phyloP scores from a whole-genome alignment of 345 rosid species.

The Dimocarpus longan region DNA sequence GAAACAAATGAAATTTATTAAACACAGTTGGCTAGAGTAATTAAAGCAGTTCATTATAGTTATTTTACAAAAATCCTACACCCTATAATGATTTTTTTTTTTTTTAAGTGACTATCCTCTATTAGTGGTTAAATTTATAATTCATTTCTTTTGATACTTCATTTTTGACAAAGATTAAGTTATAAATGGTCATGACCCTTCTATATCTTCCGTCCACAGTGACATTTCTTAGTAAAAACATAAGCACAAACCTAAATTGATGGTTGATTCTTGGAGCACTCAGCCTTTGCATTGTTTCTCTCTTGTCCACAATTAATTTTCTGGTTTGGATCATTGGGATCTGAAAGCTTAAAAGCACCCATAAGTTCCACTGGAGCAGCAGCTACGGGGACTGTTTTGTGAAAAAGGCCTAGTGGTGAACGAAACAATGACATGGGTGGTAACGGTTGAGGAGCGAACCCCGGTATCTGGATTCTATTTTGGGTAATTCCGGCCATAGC shows the following conservation, averaged over 20 bases:
- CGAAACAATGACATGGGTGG: slow-evolving; percentile 25
- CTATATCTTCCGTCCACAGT: not conserved
- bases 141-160: no score
- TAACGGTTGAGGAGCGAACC: slow-evolving; percentile 28
- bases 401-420: slow-evolving; percentile 27
- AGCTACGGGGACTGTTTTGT: slow-evolving; percentile 17
- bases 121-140: no score
- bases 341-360: slow-evolving; percentile 19
- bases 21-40: not conserved
- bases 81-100: no score
- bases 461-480: slow-evolving; percentile 27
- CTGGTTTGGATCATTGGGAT: slow-evolving; percentile 22
- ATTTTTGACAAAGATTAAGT: no score
- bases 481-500: slow-evolving; percentile 24
- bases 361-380: not conserved
- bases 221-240: not conserved
- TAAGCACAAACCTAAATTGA: slow-evolving; percentile 19
- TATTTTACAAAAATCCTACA: not conserved
- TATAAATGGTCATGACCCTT: not conserved
- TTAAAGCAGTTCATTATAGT: not conserved
- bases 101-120: no score
- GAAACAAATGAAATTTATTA: not conserved
- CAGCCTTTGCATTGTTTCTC: not conserved
- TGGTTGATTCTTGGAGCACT: not conserved
- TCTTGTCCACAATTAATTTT: not conserved